These are phyloP conservation scores for Closterium sp. DNA, from an alignment of 139 green algal species.

Conservation along the genomic window DNA sequence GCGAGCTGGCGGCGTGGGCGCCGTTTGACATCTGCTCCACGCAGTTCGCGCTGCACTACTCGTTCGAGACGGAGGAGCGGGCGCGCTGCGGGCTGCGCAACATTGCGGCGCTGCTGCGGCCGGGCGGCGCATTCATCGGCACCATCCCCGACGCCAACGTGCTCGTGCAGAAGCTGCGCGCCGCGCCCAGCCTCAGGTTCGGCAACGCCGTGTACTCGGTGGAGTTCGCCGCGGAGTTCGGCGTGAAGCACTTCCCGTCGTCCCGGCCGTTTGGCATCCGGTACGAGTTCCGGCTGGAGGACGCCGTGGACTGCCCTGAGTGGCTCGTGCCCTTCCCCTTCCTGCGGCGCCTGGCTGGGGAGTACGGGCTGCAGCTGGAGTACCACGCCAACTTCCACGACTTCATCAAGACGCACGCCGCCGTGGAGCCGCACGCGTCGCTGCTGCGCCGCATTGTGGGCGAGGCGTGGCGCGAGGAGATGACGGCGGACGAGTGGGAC, in stretches of 20 bases:
- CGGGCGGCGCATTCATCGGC: conserved; percentile 54
- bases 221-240: not conserved
- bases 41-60: conserved; percentile 59
- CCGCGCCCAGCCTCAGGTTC: conserved; percentile 12
- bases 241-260: conserved; percentile 5
- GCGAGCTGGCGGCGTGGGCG: conserved; percentile 4
- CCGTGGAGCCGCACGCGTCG: not conserved
- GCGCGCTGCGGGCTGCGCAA: conserved; percentile 23
- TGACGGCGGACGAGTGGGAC: conserved; percentile 44
- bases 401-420: conserved; percentile 36
- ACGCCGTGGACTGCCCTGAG: too few relatives aligned
- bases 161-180: conserved; percentile 52
- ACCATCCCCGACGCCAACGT: conserved; percentile 56
- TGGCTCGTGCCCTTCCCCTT: conserved; percentile 33
- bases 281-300: too few relatives aligned
- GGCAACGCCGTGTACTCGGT: conserved; percentile 32
- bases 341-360: too few relatives aligned
- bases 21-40: conserved; percentile 48
- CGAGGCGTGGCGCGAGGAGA: conserved; percentile 20
- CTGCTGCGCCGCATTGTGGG: conserved; percentile 21
- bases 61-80: conserved; percentile 39
- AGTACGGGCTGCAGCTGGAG: conserved; percentile 38
- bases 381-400: conserved; percentile 37
- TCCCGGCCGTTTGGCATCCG: conserved; percentile 25
- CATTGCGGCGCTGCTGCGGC: too few relatives aligned